Base-by-base conservation (phyloP, 148 eudicot genomes). In the Talinum fruticosum region DNA sequence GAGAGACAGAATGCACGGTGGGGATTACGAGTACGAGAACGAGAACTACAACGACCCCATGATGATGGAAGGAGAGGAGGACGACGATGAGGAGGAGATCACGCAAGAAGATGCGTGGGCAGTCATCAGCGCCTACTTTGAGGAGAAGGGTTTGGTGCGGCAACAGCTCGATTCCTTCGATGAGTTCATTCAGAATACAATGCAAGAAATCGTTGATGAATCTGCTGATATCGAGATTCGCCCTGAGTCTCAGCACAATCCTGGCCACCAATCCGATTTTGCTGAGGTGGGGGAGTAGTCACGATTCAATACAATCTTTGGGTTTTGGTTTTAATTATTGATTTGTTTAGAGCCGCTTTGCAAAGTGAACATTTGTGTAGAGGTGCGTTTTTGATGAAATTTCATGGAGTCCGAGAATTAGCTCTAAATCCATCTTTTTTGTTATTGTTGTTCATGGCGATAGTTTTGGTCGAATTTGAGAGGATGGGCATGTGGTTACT, bases 91-190 rank as follows among this genome's bases (percentile, higher is more conserved):
- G 12, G 95, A 93, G 26, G 99, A 96, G 74, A 96, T 96, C 14
- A 96, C 97, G 0, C 99, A 96, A 62, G 99, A 96, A 51, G 99
- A 96, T 66, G 97, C 97, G 5, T 96, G 99, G 99, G 89, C 99
- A 0, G 99, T 96, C 0, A 96, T 96, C 32, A 96, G 99, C 41
- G 91, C 99, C 0, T 96, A 91, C 70, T 96, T 96, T 34, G 99
- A 93, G 41, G 97, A 96, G 66, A 96, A 96, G 70, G 99, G 99
- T 10, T 75, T 96, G 73, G 99, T 96, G 18, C 80, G 99, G 2
- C 99, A 96, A 69, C 99, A 96, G 69, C 87, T 96, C 15, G 99
- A 96, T 41, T 96, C 99, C 0, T 93, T 96, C 72, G 97, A 96
- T 62, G 99, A 96, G 88, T 96, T 96, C 72, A 96, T 96, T 12